A percentile compares a stretch with the other conserved stretches of the same genome.
phyloP scores from a whole-genome alignment of 2,329 filamentous ascomycete species.

The Paecilomyces formosus region DNA sequence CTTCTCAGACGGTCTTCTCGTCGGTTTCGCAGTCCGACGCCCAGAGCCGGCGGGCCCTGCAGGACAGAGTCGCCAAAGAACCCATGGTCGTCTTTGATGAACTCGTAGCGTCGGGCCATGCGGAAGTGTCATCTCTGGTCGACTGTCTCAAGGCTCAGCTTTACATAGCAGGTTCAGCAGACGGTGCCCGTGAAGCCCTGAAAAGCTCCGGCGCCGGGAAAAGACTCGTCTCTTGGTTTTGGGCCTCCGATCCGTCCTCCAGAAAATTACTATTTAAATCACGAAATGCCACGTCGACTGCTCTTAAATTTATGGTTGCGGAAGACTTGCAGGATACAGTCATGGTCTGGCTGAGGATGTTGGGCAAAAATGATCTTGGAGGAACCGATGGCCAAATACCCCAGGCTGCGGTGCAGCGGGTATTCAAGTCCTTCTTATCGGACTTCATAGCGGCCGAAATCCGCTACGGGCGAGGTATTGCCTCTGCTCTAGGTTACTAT shows the following conservation, averaged over 20 bases:
- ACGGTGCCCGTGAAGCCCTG: constrained; percentile 19
- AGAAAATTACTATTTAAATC: constrained; percentile 24
- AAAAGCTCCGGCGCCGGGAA: constrained; percentile 25
- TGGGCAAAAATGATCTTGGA: constrained; percentile 19
- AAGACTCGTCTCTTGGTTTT: constrained; percentile 32
- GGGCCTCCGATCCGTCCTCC: constrained; percentile 25
- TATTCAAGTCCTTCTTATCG: constrained; percentile 20
- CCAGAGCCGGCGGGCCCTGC: constrained; percentile 7
- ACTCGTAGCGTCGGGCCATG: constrained; percentile 29
- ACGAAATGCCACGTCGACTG: constrained; percentile 11
- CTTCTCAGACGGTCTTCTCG: constrained; percentile 13
- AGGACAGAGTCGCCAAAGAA: constrained; percentile 18
- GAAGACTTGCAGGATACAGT: constrained; percentile 27
- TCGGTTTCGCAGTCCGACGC: constrained; percentile 8
- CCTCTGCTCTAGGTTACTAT: constrained; percentile 23
- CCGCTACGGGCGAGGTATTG: constrained; percentile 24
- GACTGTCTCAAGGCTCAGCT: constrained; percentile 27
- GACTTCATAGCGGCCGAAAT: constrained; percentile 27
- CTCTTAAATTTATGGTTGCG: constrained; percentile 33
- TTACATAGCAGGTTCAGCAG: constrained; percentile 16
- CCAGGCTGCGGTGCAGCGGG: constrained; percentile 10
- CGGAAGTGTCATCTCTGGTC: constrained; percentile 13
- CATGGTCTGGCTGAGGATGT: constrained; percentile 27
- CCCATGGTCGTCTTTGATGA: constrained; percentile 31
- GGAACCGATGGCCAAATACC: constrained; percentile 16